Conservation (phyloP, 23 red algal species). For the Agarophyton chilense region DNA sequence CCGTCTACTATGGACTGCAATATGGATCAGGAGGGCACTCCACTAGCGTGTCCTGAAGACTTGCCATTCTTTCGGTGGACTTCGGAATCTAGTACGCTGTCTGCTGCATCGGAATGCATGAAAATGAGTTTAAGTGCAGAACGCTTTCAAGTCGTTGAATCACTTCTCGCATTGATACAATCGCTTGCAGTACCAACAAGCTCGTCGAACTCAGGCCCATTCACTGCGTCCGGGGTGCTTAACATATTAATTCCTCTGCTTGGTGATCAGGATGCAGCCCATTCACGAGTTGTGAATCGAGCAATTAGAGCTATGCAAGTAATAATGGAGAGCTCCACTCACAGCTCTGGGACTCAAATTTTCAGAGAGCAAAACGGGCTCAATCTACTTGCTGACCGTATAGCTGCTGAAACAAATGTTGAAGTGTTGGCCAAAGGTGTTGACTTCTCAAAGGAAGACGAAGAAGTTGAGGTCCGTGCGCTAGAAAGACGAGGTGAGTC, state of each 20-base stretch:
- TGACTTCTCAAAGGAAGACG: conserved; percentile 39
- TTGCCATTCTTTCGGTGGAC: not conserved
- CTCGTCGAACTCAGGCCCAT: conserved; percentile 26
- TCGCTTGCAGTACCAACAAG: conserved; percentile 29
- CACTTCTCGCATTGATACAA: conserved; percentile 60
- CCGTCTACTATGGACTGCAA: not conserved
- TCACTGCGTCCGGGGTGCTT: conserved; percentile 49
- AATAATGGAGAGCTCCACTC: conserved; percentile 57
- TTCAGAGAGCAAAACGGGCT: conserved; percentile 63
- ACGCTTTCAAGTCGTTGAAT: conserved; percentile 25
- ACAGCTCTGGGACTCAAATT: conserved; percentile 42
- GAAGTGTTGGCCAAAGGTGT: not conserved
- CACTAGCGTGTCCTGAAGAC: not conserved
- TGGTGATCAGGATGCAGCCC: conserved; percentile 38
- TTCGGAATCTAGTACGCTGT: not conserved
- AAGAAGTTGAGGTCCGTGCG: conserved; percentile 60
- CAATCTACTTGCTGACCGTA: conserved; percentile 49
- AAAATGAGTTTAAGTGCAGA: not conserved
- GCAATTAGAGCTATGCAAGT: conserved; percentile 71
- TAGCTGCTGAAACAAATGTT: conserved; percentile 35
- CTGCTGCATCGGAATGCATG: conserved; percentile 26
- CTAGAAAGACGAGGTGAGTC: conserved; percentile 55
- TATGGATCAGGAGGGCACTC: not conserved
- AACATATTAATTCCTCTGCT: conserved; percentile 49
- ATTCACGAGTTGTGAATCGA: conserved; percentile 58